Evolutionary conservation across 192 early-diverging fungal species (phyloP).

Genomic region (Entomortierella parvispora): DNA sequence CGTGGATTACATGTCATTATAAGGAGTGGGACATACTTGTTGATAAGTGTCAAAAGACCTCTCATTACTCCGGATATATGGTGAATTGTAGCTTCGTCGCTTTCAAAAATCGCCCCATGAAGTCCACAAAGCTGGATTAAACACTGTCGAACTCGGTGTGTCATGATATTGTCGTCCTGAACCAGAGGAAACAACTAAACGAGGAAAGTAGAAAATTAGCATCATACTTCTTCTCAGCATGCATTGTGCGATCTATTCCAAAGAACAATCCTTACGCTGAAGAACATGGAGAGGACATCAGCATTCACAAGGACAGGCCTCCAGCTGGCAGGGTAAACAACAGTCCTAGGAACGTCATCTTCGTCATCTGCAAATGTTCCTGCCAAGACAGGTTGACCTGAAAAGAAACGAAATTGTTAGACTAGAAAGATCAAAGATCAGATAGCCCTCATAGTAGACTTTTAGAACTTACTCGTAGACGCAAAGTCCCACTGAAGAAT

Average conservation of each 20-base stretch:
- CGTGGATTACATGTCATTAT: too few species aligned
- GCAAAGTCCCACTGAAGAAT: constrained; percentile 52
- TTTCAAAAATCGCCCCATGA: constrained; percentile 64
- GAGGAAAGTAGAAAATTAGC: too few species aligned
- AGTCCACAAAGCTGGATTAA: constrained; percentile 72
- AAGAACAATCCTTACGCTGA: constrained; percentile 60
- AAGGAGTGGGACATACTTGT: constrained; percentile 54
- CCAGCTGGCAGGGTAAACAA: constrained; percentile 63
- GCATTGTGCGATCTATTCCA: background rate
- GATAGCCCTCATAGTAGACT: too few species aligned
- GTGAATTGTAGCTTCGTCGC: constrained; percentile 51
- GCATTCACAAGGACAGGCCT: constrained; percentile 59
- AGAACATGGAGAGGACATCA: constrained; percentile 73
- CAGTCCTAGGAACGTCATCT: constrained; percentile 28
- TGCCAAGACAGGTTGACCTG: constrained; percentile 47
- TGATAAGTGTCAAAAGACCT: constrained; percentile 61
- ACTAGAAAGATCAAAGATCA: too few species aligned
- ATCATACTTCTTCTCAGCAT: too few species aligned
- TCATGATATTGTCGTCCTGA: constrained; percentile 58
- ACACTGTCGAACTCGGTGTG: constrained; percentile 66
- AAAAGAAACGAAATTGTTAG: background rate
- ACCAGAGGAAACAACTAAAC: constrained; percentile 56
- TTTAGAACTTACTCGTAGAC: constrained; percentile 39
- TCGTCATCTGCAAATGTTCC: constrained; percentile 53
- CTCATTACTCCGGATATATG: constrained; percentile 67